Evolutionary conservation across 2,329 filamentous ascomycete genomes (phyloP).

Genomic region (Helotiales sp.): DNA sequence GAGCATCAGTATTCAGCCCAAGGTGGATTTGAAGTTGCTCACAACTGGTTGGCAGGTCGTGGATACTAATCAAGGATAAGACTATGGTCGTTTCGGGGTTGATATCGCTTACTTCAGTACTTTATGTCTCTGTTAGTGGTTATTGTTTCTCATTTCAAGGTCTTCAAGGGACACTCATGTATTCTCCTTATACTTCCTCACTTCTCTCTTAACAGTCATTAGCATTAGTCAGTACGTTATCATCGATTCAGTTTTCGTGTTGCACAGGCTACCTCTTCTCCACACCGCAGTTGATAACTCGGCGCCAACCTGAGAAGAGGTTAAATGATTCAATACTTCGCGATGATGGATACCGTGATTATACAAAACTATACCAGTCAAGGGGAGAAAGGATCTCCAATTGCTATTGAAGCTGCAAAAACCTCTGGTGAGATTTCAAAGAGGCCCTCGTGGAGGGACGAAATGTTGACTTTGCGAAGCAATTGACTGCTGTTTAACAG

Average conservation of each 20-base stretch:
- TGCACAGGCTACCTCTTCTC: too few relatives aligned
- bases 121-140: neutral
- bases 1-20: slow-evolving; percentile 22
- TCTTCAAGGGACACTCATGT: neutral
- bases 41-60: slow-evolving; percentile 22
- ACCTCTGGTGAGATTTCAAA: neutral
- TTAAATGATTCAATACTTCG: too few relatives aligned
- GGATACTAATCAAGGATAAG: slow-evolving; percentile 17
- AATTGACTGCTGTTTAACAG: neutral
- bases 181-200: slow-evolving; percentile 1
- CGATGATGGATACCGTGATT: too few relatives aligned
- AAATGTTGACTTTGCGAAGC: neutral
- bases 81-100: neutral
- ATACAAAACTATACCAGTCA: too few relatives aligned
- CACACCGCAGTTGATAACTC: too few relatives aligned
- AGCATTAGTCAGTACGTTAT: neutral
- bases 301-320: too few relatives aligned
- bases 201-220: neutral
- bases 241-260: neutral
- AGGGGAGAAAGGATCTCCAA: neutral
- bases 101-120: neutral
- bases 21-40: slow-evolving; percentile 20
- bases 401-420: neutral
- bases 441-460: neutral
- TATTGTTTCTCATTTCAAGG: neutral